phyloP scores from a whole-genome alignment of 169 alveolate species.

The Perkinsus olseni region DNA sequence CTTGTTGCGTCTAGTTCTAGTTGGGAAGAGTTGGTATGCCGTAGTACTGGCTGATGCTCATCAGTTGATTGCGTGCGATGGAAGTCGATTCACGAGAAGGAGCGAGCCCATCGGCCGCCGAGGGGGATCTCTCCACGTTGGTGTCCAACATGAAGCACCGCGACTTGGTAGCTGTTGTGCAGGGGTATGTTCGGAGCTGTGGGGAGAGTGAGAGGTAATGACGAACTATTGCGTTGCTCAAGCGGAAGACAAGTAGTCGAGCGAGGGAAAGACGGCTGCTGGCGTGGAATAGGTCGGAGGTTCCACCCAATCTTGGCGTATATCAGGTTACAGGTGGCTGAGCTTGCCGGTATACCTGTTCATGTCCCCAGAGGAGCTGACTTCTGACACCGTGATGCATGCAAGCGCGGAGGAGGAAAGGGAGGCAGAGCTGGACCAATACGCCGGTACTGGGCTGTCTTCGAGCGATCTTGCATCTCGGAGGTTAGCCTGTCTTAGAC shows the following conservation, averaged over 20 bases:
- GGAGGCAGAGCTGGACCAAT: background rate
- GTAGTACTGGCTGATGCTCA: too few species aligned
- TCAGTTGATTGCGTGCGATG: background rate
- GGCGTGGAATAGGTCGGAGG: background rate
- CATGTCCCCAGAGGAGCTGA: background rate
- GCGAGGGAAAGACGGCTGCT: background rate
- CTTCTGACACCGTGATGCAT: background rate
- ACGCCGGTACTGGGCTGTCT: background rate
- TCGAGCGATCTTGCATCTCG: background rate
- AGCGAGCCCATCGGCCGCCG: background rate
- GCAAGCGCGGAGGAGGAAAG: background rate
- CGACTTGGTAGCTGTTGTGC: background rate
- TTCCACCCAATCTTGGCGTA: background rate
- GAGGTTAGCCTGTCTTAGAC: background rate
- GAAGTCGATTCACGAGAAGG: background rate
- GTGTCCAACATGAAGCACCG: background rate
- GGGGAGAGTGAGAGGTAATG: background rate
- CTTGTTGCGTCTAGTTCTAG: too few species aligned
- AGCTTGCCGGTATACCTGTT: background rate
- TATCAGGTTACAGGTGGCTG: background rate
- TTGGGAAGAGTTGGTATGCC: too few species aligned
- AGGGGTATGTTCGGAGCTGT: background rate
- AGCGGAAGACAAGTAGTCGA: background rate
- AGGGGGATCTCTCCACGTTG: background rate
- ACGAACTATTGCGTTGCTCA: too few species aligned